Evolutionary conservation across 2,329 filamentous ascomycete species (phyloP), one percentile per base, ranked within the genome.

Genomic region (Rhynchosporium graminicola): DNA sequence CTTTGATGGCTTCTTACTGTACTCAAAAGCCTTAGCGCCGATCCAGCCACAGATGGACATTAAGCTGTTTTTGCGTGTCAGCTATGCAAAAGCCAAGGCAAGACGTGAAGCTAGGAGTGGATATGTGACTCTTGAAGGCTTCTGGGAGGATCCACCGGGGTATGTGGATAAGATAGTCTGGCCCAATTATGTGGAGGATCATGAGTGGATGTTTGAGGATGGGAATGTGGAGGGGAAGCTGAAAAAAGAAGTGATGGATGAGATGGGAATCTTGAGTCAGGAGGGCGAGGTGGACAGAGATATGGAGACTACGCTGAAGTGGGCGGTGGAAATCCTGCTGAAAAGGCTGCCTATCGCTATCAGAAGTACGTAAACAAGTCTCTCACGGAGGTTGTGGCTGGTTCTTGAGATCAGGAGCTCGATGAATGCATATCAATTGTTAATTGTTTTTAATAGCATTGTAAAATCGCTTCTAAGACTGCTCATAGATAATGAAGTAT

Each of bases 91-190:
- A 46, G 88, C 88, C 3, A 89, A 88, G 71, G 77, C 79, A 40
- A 81, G 91, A 29, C 79, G 91, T 36, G 85, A 89, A 72, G 86
- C 85, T 0, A 79, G 91, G 59, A 86, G 83, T 68, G 90, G 90
- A 10, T 95, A 95, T 74, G 89, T 92, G 36, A 94, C 91, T 3
- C 76, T 89, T 4, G 87, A 97, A 72, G 94, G 93, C 33, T 99
- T 97, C 78, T 99, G 95, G 95, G 83, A 87, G 61, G 95, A 99
- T 75, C 95, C 95, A 0, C 92, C 92, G 0, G 93, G 91, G 0
- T 99, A 98, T 74, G 92, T 98, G 43, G 93, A 98, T 74, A 85
- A 90, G 74, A 84, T 99, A 60, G 95, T 99, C 4, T 99, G 95
- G 95, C 94, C 94, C 3, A 94, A 96, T 71, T 98, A 97, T 76